A percentile compares a stretch with the other conserved stretches of the same genome.
Evolutionary conservation across 371 early-diverging fungal species (phyloP).

Genomic region (Mortierella sp.): DNA sequence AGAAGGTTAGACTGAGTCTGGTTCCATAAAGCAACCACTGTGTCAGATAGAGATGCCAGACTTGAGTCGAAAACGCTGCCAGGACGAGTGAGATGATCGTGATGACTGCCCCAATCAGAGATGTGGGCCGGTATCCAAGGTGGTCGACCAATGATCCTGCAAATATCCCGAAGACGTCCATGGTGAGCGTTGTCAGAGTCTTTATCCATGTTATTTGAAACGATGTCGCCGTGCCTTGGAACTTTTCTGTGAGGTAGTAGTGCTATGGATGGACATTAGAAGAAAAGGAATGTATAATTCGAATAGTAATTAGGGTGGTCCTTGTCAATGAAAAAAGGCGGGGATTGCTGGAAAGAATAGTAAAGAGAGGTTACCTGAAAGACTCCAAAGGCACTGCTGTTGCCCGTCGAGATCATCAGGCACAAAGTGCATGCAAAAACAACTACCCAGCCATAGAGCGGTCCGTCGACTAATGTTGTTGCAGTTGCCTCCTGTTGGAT

Average conservation of each 20-base stretch:
- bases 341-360: conserved; percentile 25
- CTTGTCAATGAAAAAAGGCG: conserved; percentile 19
- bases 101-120: conserved; percentile 59
- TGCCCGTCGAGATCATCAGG: conserved; percentile 63
- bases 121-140: conserved; percentile 58
- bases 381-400: conserved; percentile 60
- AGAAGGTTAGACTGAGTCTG: conserved; percentile 67
- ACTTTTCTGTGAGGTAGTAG: background rate
- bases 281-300: conserved; percentile 11
- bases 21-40: conserved; percentile 66
- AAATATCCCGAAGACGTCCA: conserved; percentile 55
- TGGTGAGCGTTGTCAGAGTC: background rate
- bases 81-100: conserved; percentile 64
- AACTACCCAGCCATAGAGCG: conserved; percentile 60
- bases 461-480: conserved; percentile 64
- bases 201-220: background rate
- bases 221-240: background rate
- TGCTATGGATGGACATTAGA: background rate
- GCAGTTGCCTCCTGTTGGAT: conserved; percentile 69
- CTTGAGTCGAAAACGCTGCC: conserved; percentile 54
- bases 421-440: conserved; percentile 60
- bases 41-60: conserved; percentile 70
- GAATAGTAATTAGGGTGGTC: conserved; percentile 26
- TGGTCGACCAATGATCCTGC: conserved; percentile 56
- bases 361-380: conserved; percentile 46